Evolutionary conservation across 129 eudicot genomes (phyloP), one percentile per base, ranked within the genome.

Genomic region (Deinandra increscens): DNA sequence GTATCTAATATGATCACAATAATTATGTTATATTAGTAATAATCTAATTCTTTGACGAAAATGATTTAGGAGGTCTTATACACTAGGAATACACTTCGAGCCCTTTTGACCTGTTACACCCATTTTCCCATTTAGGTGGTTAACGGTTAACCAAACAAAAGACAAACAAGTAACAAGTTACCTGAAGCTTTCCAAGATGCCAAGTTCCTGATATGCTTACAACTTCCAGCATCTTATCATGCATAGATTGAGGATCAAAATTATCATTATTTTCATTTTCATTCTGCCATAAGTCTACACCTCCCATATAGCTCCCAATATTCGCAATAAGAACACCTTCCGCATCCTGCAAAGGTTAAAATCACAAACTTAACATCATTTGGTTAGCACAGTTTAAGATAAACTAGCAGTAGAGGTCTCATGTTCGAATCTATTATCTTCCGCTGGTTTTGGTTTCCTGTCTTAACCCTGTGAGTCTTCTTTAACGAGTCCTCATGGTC

Each of bases 101-200:
- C 17, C 17, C 51, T 45, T 14, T 4, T 45, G 50, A 45, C 17
- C 6, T 1, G 18, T 45, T 45, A 4, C 5, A 36, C 39, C 39
- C 39, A 36, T 36, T 36, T 36, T 6, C 39, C 39, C 7, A 0
- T 14, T 45, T 45, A 4, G 53, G 7, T 46, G 7, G 14, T 46
- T 20, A 14, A 14, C 0, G 8, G 56, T 50, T 18, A 18, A 17
- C 15, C 64, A 33, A 37, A 61, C n/a, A 42, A 13, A 62, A 31
- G 46, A 14, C 49, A 5, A 36, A 53, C 4, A 26, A 26, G 31
- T 26, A 26, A 26, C 31, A 45, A 45, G 13, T 50, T 37, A 89
- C 97, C 91, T 90, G 95, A 48, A 90, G 94, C 73, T 90, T 87
- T 81, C 97, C 97, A 34, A 90, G 97, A 74, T 90, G 97, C 97